Evolutionary conservation across 495 filamentous ascomycete species (phyloP), one percentile per base, ranked within the genome.

Genomic region (Beverwykella pulmonaria): DNA sequence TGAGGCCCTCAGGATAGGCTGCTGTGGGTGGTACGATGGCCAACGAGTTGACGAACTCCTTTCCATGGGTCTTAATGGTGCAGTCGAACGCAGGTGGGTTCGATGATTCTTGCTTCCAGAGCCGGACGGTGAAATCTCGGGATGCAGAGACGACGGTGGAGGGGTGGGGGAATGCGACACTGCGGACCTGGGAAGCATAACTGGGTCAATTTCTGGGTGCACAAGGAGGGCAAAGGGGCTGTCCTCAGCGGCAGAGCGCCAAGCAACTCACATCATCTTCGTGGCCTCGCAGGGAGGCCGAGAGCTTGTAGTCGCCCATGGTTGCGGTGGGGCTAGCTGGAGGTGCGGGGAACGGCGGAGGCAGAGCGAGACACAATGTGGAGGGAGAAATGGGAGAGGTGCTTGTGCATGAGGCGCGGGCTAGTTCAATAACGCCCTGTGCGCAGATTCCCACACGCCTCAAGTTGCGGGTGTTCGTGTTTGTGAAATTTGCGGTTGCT

Each of bases 71-170:
- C 53, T 87, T 82, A 59, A 96, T 88, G 2, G 85, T 87, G 68
- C 84, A 83, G 69, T 96, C 92, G 73, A 88, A 97, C 19, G 79
- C 76, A 12, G 90, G 89, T 44, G 86, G 92, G 53, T 81, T 83
- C 63, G 82, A 78, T 15, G 85, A 80, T 47, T 86, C 80, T 41
- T 83, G 80, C 68, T 87, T 91, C 95, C 95, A 99, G 49, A 91
- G 75, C 34, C 92, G 88, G 41, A 96, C 93, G 2, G 92, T 96
- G 59, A 86, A 86, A 82, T 98, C 95, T 76, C 95, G 84, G 58
- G 93, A 97, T 22, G 91, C 90, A 14, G 94, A 96, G 61, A 95
- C 75, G 30, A 96, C 79, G 53, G 86, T 78, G 67, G 90, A 86
- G 60, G 90, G 79, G 50, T 82, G 80, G 17, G 93, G 91, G 73